Base-by-base conservation (phyloP, 208 protist genomes). In the Crithidia sp. region DNA sequence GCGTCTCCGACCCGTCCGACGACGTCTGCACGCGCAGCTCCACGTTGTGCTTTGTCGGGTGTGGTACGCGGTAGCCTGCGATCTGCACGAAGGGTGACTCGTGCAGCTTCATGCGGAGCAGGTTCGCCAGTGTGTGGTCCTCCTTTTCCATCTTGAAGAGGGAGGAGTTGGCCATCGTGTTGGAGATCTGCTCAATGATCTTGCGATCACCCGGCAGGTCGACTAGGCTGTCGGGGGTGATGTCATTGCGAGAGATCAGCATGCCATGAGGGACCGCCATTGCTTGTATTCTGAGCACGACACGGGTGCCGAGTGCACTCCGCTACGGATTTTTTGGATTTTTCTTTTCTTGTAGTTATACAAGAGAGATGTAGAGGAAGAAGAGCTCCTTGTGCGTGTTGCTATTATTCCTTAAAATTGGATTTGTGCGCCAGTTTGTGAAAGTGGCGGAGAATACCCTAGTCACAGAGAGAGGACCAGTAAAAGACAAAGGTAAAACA, bases 231-330 rank as follows among this genome's bases (percentile, higher is more conserved):
- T 96, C 92, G 5, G 90, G 82, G 4, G 87, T 91, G 85, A 96
- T 96, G 60, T 96, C 92, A 80, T 96, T 96, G 72, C 94, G 89
- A 80, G 93, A 94, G 55, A 95, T 91, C 61, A 96, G 87, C 92
- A 96, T 96, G 59, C 92, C 92, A 88, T 96, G 92, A 54, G 88
- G 77, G 43, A 85, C 72, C 54, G 90, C 80, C 92, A 83, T 83
- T 71, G 16, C 73, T 8, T 44, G 17, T 53, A 17, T 5, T 19
- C 47, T n/a, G 28, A 1, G 28, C 28, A 28, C 28, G 28, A 28
- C 28, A 28, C 28, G 28, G 28, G 28, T 28, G 28, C 28, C 28
- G 28, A 28, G 28, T 28, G 28, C 28, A 28, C 28, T 28, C 28
- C 28, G 28, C 28, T 28, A 1, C 28, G 28, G 28, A n/a, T n/a